These are phyloP conservation scores for Paraphoma chrysanthemicola DNA, from an alignment of 2,329 filamentous ascomycete species.

Conservation along the genomic window DNA sequence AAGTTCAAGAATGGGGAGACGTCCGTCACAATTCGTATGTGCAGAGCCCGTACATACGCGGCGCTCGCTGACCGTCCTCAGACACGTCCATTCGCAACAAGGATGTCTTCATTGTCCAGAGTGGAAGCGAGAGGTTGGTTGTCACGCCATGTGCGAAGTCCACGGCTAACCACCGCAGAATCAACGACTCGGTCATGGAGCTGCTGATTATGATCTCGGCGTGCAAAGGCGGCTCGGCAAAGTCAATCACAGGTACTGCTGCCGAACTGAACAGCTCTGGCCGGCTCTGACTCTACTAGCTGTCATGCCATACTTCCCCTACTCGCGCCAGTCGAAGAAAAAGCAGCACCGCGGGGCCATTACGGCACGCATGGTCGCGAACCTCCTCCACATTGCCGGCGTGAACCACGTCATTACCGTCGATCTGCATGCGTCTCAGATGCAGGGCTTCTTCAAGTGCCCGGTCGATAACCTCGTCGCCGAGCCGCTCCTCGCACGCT, in stretches of 20 bases:
- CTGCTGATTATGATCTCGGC: constrained; percentile 98
- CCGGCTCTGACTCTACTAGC: constrained; percentile 58
- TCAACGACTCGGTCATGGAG: constrained; percentile 99
- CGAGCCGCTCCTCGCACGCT: constrained; percentile 91
- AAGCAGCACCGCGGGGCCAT: constrained; percentile 97
- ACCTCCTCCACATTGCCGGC: constrained; percentile 89
- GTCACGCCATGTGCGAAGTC: constrained; percentile 6
- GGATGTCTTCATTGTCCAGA: constrained; percentile 98
- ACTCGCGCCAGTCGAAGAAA: constrained; percentile 98
- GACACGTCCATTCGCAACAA: constrained; percentile 84
- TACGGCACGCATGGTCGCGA: constrained; percentile 95
- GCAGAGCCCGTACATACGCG: constrained; percentile 3
- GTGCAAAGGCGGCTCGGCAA: constrained; percentile 96
- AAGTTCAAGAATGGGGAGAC: constrained; percentile 77
- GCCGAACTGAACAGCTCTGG: constrained; percentile 6
- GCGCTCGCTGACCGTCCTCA: constrained; percentile 34
- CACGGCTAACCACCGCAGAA: constrained; percentile 55
- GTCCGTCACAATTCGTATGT: constrained; percentile 68
- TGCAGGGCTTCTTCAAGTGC: constrained; percentile 99
- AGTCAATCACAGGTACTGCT: constrained; percentile 87
- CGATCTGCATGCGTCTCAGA: constrained; percentile 90
- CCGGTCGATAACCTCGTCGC: constrained; percentile 97
- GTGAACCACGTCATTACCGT: constrained; percentile 98
- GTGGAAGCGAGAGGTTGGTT: constrained; percentile 77
- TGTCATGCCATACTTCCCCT: constrained; percentile 95